These are phyloP conservation scores for Neopestalotiopsis rosae DNA, from an alignment of 2,329 filamentous ascomycete species.

Conservation along the genomic window DNA sequence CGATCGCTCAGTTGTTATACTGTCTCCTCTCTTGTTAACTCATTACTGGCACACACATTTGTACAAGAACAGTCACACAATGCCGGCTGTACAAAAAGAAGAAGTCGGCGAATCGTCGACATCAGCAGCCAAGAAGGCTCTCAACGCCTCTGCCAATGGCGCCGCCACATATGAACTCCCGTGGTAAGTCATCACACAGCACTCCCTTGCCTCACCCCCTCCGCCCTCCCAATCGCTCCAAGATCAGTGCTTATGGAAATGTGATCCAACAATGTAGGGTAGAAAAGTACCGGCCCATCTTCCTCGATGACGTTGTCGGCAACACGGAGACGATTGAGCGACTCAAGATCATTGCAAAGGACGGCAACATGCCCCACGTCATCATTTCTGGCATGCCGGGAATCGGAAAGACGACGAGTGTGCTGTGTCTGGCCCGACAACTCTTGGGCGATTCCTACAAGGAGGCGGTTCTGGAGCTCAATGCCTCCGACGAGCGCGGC, in stretches of 20 bases:
- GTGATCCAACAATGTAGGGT: conserved; percentile 66
- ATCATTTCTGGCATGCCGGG: conserved; percentile 99
- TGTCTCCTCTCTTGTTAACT: background rate
- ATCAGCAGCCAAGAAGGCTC: conserved; percentile 61
- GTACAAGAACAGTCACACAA: conserved; percentile 31
- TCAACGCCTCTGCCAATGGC: conserved; percentile 56
- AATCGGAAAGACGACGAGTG: conserved; percentile 97
- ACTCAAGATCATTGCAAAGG: conserved; percentile 96
- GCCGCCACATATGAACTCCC: conserved; percentile 74
- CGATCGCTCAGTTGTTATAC: too few species aligned
- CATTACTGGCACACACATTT: conserved; percentile 16
- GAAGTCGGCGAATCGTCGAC: conserved; percentile 66
- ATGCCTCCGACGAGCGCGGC: conserved; percentile 94
- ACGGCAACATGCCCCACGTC: conserved; percentile 98
- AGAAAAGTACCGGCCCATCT: conserved; percentile 95
- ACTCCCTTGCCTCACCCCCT: background rate
- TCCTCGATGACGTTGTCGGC: conserved; percentile 95
- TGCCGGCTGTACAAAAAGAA: conserved; percentile 56
- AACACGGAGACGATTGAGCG: conserved; percentile 98
- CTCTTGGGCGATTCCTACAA: conserved; percentile 93
- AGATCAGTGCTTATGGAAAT: background rate
- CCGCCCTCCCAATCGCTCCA: background rate
- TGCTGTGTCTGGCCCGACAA: conserved; percentile 90
- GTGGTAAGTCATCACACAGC: conserved; percentile 59
- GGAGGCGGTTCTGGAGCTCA: conserved; percentile 94